Evolutionary conservation across 2,329 filamentous ascomycete species (phyloP).

Genomic region (Aquanectria penicillioides): DNA sequence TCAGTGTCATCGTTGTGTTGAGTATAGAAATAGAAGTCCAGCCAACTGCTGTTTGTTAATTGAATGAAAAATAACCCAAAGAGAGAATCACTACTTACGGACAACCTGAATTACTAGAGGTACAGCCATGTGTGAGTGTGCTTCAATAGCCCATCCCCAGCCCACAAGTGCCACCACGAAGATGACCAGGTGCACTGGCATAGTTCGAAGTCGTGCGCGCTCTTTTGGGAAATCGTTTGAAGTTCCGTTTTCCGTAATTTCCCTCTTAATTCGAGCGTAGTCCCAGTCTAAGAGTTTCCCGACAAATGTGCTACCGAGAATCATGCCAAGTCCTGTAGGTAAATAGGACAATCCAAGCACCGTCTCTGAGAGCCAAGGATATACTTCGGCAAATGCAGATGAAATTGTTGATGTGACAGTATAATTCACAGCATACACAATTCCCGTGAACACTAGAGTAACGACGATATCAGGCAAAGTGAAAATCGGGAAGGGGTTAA

Average conservation of each 20-base stretch:
- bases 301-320: constrained; percentile 57
- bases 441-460: constrained; percentile 44
- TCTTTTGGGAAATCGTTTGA: constrained; percentile 10
- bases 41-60: not conserved
- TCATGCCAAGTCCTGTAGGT: constrained; percentile 50
- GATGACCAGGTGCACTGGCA: constrained; percentile 10
- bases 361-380: constrained; percentile 44
- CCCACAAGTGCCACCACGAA: constrained; percentile 16
- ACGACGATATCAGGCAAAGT: constrained; percentile 43
- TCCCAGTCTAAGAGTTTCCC: constrained; percentile 21
- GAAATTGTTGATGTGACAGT: constrained; percentile 49
- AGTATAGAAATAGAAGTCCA: constrained; percentile 22
- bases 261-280: constrained; percentile 14
- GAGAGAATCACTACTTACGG: no score
- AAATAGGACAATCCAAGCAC: constrained; percentile 42
- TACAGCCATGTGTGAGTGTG: constrained; percentile 6
- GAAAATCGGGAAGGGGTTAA: constrained; percentile 46
- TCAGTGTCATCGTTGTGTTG: constrained; percentile 24
- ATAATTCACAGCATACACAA: constrained; percentile 48
- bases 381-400: constrained; percentile 42
- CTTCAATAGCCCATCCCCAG: constrained; percentile 20
- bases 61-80: no score
- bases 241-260: not conserved
- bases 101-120: constrained; percentile 20
- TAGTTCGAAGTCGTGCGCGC: constrained; percentile 12